Evolutionary conservation across 768 basidiomycete genomes (phyloP).

Genomic region (Mycena epipterygia): DNA sequence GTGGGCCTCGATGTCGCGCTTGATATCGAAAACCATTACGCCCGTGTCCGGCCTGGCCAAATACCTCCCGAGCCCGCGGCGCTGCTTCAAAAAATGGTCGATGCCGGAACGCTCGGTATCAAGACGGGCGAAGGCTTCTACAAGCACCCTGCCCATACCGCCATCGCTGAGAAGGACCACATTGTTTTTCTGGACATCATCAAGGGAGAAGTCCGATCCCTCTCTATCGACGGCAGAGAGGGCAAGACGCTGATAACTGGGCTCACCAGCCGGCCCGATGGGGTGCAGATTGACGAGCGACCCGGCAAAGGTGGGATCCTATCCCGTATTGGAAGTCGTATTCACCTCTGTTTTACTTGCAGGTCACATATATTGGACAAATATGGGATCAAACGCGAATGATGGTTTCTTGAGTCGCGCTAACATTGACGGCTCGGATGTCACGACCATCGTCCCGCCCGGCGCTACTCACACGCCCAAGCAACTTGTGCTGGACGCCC

Average conservation of each 20-base stretch:
- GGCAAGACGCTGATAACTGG: conserved; percentile 23
- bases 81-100: conserved; percentile 24
- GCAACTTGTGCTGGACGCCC: conserved; percentile 30
- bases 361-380: conserved; percentile 36
- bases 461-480: conserved; percentile 35
- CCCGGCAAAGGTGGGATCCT: conserved; percentile 29
- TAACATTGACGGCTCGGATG: conserved; percentile 31
- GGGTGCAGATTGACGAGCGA: conserved; percentile 33
- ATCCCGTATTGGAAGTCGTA: no score
- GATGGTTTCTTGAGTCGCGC: conserved; percentile 32
- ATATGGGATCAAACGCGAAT: conserved; percentile 31
- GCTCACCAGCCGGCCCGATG: conserved; percentile 27
- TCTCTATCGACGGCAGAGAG: conserved; percentile 26
- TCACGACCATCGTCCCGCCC: conserved; percentile 27
- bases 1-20: conserved; percentile 34
- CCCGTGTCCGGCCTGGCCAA: conserved; percentile 4
- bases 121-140: conserved; percentile 33
- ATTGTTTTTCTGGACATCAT: conserved; percentile 31
- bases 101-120: conserved; percentile 24
- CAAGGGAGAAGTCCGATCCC: conserved; percentile 31
- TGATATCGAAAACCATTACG: conserved; percentile 31
- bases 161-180: conserved; percentile 31
- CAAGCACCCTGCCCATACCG: conserved; percentile 20
- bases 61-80: conserved; percentile 30
- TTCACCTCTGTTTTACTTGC: no score